Evolutionary conservation across 1,139 yeast genomes (phyloP), one percentile per base, ranked within the genome.

Genomic region (Zygosaccharomyces pseudobailii): DNA sequence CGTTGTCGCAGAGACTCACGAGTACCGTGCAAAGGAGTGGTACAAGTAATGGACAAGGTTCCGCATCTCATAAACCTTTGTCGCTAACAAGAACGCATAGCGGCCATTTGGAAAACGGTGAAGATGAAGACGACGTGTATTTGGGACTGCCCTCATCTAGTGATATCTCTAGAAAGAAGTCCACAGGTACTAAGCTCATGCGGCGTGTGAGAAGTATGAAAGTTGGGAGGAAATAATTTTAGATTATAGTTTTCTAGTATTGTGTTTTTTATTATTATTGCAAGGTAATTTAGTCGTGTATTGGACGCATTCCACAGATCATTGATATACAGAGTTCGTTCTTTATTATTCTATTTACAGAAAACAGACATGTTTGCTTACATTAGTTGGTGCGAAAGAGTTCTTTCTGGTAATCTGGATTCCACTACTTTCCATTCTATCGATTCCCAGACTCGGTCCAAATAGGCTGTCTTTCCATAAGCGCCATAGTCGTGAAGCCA

Each of bases 181-280:
- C 67, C 1, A 66, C 72, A 6, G 72, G 73, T 2, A 70, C 68
- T 53, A 75, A 87, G 8, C 74, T 89, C 55, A 72, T 89, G 59
- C 80, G 86, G 62, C 82, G 96, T 66, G 96, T 89, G 40, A 87
- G 86, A 71, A 86, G 95, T 73, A 77, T 89, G 70, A 86, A 84
- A 69, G 95, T 86, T 42, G 80, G 86, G 13, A 66, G 74, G 52
- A 70, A 58, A 52, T 42, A 27, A 35, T 4, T 30, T 30, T 30
- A 30, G 19, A 30, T 9, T 9, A 30, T 27, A n/a, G 20, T 24
- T 28, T 34, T 33, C 37, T 39, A 21, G 27, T 37, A 24, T n/a
- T 31, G 27, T 27, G 24, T 25, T 6, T 38, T 38, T 38, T 25
- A 30, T 30, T 8, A 24, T 24, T 24, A 30, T 30, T 30, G 6